Conservation (phyloP, 208 protist species). For the Tetramitus jugosus region DNA sequence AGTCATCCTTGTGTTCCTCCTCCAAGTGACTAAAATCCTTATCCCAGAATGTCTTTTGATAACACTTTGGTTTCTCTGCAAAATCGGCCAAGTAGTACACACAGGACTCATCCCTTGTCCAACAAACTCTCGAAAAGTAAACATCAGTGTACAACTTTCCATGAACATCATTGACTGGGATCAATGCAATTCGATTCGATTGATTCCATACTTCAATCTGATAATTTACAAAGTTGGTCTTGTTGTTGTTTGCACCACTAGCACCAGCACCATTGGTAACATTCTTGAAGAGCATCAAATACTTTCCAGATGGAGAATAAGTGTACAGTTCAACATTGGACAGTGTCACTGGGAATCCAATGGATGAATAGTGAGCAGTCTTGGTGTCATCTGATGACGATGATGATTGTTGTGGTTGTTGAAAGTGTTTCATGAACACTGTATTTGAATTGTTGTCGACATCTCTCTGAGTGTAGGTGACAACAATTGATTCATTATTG, state of each 20-base stretch:
- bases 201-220: constrained; percentile 4
- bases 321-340: too few relatives aligned
- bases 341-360: too few relatives aligned
- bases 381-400: too few relatives aligned
- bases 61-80: background rate
- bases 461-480: too few relatives aligned
- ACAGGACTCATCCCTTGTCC: background rate
- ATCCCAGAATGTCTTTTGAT: background rate
- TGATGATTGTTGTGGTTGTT: too few relatives aligned
- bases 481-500: too few relatives aligned
- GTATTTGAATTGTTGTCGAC: too few relatives aligned
- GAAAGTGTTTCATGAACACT: too few relatives aligned
- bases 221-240: background rate
- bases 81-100: background rate
- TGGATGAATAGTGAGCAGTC: too few relatives aligned
- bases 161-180: constrained; percentile 7
- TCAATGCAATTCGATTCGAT: too few relatives aligned
- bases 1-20: background rate
- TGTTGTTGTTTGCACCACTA: background rate
- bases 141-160: constrained; percentile 1
- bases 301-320: too few relatives aligned
- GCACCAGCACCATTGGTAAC: background rate
- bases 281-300: too few relatives aligned
- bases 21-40: background rate
- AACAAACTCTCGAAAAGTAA: background rate